Conservation (phyloP, 495 filamentous ascomycete species). For the Penicillium psychrofluorescens region DNA sequence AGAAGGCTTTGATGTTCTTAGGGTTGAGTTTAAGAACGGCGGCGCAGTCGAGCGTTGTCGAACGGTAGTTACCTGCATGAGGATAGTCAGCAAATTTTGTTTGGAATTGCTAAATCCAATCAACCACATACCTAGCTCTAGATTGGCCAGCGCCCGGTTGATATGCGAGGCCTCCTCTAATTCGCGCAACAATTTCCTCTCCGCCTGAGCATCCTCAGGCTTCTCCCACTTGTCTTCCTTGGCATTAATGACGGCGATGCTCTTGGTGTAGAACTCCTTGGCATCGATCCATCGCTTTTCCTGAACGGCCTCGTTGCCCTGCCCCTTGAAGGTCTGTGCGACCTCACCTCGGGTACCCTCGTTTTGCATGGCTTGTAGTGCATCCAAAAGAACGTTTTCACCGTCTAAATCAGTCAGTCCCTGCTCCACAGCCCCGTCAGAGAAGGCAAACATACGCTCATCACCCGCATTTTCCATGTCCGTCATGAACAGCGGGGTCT, state of each 20-base stretch:
- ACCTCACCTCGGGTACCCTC: slow-evolving; percentile 85
- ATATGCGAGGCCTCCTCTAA: slow-evolving; percentile 70
- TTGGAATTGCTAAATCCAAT: background rate
- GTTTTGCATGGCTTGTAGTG: slow-evolving; percentile 81
- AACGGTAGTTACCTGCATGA: slow-evolving; percentile 67
- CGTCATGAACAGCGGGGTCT: slow-evolving; percentile 92
- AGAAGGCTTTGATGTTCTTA: slow-evolving; percentile 78
- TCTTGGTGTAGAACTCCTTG: slow-evolving; percentile 86
- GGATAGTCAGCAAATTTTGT: too few species aligned
- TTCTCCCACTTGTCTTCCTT: slow-evolving; percentile 49
- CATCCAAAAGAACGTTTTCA: slow-evolving; percentile 73
- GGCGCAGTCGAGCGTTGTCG: slow-evolving; percentile 74
- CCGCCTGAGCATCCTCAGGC: slow-evolving; percentile 39
- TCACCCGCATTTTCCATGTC: slow-evolving; percentile 64
- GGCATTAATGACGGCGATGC: slow-evolving; percentile 55
- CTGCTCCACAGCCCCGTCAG: slow-evolving; percentile 1
- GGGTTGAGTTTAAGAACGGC: slow-evolving; percentile 71
- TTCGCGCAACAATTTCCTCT: slow-evolving; percentile 48
- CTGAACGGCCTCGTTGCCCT: slow-evolving; percentile 81
- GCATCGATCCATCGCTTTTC: slow-evolving; percentile 73
- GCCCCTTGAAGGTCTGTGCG: slow-evolving; percentile 69
- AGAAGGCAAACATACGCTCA: slow-evolving; percentile 46
- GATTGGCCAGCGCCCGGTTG: slow-evolving; percentile 82
- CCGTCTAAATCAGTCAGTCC: slow-evolving; percentile 26
- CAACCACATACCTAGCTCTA: slow-evolving; percentile 54